Base-by-base conservation (phyloP, 495 filamentous ascomycete species). In the Xylaria telfairii region DNA sequence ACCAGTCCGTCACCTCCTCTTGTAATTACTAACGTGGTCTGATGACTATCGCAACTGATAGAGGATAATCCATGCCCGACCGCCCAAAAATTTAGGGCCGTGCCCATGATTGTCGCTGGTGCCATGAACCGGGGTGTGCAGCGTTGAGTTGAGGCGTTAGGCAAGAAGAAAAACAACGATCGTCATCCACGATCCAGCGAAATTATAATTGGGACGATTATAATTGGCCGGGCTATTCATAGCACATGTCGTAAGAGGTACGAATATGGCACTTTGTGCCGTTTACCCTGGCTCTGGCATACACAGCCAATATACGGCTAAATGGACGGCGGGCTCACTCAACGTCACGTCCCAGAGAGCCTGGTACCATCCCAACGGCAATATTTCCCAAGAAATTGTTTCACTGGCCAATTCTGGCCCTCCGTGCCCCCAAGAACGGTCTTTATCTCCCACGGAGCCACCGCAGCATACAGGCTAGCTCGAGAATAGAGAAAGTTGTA, bases 241-340 rank as follows among this genome's bases (percentile, higher is more conserved):
- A 68, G 65, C 8, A 57, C 26, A 60, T 34, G 53, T 44, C 30
- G 54, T 30, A 57, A 37, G 10, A 30, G 26, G 24, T 24, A 47
- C 37, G 53, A 63, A 72, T 68, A 41, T 61, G 7, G 63, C 70
- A 68, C 62, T 62, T 46, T 68, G 54, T 69, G 64, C 15, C 67
- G 69, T 78, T 74, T 78, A 72, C 72, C 76, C 74, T 68, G 57
- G 67, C 68, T 65, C 72, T 64, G 26, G 41, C 60, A 57, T 53
- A 67, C 68, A 65, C 34, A 73, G 69, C 46, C 69, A 77, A 74
- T 78, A 76, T 78, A 73, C 76, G 76, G 76, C 76, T 78, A 78
- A 78, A 78, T 78, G 47, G 76, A 68, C 62, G 66, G 67, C 61
- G 61, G 59, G 46, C 44, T 73, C 62, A 30, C 54, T 56, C 67